Percentiles rank a stretch among this genome's conserved stretches.
These are phyloP conservation scores for Psilocybe mexicana DNA, from an alignment of 1,284 basidiomycete species.

Conservation along the genomic window DNA sequence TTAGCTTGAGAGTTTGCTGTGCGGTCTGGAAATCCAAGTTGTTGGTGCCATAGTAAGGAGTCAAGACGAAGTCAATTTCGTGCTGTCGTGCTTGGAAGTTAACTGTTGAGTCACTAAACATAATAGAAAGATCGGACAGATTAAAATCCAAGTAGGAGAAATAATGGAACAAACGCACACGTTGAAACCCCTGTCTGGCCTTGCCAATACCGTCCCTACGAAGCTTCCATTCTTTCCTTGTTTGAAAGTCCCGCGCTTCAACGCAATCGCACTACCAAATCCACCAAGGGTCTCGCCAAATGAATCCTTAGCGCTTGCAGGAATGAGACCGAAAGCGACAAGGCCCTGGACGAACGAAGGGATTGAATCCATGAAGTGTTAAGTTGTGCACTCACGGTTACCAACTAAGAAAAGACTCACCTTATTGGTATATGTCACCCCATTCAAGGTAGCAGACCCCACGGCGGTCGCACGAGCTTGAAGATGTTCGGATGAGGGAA, in stretches of 20 bases:
- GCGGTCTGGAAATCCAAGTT: slow-evolving; percentile 51
- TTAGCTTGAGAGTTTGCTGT: slow-evolving; percentile 52
- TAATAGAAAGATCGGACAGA: background rate
- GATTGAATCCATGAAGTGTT: background rate
- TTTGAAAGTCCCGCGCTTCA: slow-evolving; percentile 31
- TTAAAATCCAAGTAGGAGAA: background rate
- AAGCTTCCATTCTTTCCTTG: slow-evolving; percentile 27
- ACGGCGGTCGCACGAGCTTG: background rate
- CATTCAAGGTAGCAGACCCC: slow-evolving; percentile 10
- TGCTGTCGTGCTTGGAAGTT: slow-evolving; percentile 63
- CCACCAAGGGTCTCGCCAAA: slow-evolving; percentile 45
- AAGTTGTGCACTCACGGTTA: background rate
- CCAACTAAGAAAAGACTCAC: background rate
- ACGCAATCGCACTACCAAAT: slow-evolving; percentile 40
- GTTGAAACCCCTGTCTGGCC: slow-evolving; percentile 57
- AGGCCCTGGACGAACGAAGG: slow-evolving; percentile 37
- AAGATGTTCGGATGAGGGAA: background rate
- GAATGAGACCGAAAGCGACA: slow-evolving; percentile 45
- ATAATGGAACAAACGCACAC: slow-evolving; percentile 31
- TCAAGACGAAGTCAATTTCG: slow-evolving; percentile 57
- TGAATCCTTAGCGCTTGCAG: slow-evolving; percentile 38
- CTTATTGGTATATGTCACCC: slow-evolving; percentile 15
- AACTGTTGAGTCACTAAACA: slow-evolving; percentile 58
- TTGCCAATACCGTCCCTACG: slow-evolving; percentile 47
- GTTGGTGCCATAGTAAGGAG: slow-evolving; percentile 51